phyloP scores from a whole-genome alignment of 2,329 filamentous ascomycete genomes.

The Exophiala calicioides region DNA sequence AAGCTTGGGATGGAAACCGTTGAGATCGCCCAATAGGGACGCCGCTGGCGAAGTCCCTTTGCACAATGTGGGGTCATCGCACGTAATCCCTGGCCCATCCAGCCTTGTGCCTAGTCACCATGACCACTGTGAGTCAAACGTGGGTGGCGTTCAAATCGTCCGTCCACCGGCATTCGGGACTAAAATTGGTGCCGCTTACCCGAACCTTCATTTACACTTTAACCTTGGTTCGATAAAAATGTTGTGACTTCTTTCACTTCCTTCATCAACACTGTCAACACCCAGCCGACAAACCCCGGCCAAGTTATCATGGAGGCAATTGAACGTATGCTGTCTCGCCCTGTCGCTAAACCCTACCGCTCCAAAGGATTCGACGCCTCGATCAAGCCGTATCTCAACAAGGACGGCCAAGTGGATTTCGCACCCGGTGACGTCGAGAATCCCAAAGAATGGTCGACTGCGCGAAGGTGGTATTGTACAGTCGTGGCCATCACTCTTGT shows the following conservation, averaged over 20 bases:
- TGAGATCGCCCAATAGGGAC: no score
- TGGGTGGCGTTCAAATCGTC: no score
- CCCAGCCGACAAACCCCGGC: constrained; percentile 35
- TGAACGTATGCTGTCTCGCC: constrained; percentile 51
- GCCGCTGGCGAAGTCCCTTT: no score
- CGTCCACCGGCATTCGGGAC: no score
- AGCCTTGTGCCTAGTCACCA: no score
- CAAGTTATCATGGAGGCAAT: constrained; percentile 48
- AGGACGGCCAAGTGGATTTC: constrained; percentile 55
- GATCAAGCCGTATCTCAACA: constrained; percentile 48
- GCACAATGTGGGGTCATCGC: no score
- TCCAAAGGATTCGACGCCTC: constrained; percentile 42
- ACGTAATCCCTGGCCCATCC: no score
- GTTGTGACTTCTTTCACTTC: neutral
- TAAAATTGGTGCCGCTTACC: no score
- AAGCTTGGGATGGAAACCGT: no score
- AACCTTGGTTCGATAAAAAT: no score
- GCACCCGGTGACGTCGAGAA: constrained; percentile 51
- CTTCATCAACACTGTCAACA: neutral
- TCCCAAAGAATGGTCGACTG: constrained; percentile 43
- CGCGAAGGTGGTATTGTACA: constrained; percentile 46
- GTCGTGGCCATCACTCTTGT: constrained; percentile 46
- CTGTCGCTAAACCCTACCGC: constrained; percentile 56
- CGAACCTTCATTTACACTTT: no score
- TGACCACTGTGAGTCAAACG: no score